Base-by-base conservation (phyloP, 495 filamentous ascomycete species). In the Neurospora discreta region DNA sequence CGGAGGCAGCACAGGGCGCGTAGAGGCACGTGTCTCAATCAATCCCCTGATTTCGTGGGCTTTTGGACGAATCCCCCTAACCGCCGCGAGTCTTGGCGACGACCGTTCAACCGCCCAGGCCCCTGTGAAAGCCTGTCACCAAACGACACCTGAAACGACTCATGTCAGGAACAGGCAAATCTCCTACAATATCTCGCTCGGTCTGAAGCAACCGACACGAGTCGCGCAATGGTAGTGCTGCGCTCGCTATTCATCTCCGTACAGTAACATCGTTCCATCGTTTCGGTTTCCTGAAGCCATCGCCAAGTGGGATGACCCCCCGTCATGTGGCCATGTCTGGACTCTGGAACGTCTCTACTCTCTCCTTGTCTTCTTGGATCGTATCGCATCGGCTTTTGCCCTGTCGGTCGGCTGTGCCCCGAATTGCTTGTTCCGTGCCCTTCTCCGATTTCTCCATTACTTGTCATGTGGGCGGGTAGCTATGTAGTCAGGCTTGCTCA, bases 81-180 rank as follows among this genome's bases (percentile, higher is more conserved):
- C 23, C 69, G 33, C 43, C 33, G 30, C 20, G 9, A 58, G 69
- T n/a, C 42, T 41, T 67, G 69, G 43, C 42, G n/a, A 10, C 9
- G 42, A 71, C 39, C 52, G 30, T 71, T 11, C 43, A 36, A 33
- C 33, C 13, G n/a, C 15, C 26, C 30, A 7, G 5, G 42, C 43
- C 33, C 30, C 42, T 65, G 26, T 26, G 2, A 30, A 11, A 5
- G 42, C 43, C 69, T 1, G 76, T 72, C 74, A 75, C 81, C 69
- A 75, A 77, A 80, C 80, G 73, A 75, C 73, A 75, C 77, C 78
- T 82, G 79, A 83, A 83, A 83, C 82, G 71, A 73, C 76, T 79
- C 71, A 65, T 74, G 82, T 82, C 76, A 75, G 78, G 77, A 78
- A 81, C 73, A 69, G 52, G 73, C 70, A 69, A 71, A 78, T 82